Evolutionary conservation across 1,284 basidiomycete genomes (phyloP).

Genomic region (Sutorius eximius): DNA sequence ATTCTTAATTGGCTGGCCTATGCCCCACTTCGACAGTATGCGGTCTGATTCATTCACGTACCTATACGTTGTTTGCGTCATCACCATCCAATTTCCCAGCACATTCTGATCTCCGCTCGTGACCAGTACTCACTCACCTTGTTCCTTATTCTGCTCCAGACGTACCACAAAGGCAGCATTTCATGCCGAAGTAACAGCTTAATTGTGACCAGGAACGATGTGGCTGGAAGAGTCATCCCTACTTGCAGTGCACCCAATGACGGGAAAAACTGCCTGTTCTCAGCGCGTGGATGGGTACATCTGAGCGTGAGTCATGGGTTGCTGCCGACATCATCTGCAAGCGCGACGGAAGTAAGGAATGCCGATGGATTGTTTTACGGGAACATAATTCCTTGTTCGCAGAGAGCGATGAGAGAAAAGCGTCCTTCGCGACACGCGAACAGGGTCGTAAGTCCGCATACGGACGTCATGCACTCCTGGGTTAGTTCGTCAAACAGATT

Average conservation of each 20-base stretch:
- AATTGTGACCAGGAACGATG: no score
- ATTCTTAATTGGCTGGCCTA: not conserved
- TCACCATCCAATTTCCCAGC: not conserved
- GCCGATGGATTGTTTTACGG: not conserved
- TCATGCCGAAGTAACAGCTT: no score
- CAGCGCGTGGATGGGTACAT: no score
- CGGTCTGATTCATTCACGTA: not conserved
- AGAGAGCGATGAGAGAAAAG: not conserved
- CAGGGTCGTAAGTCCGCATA: not conserved
- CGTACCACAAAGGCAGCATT: no score
- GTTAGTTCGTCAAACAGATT: not conserved
- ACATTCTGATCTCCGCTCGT: not conserved
- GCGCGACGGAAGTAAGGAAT: not conserved
- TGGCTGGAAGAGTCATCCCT: no score
- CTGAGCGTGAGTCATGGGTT: no score
- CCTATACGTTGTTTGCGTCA: not conserved
- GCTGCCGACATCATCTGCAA: not conserved
- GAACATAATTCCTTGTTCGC: not conserved
- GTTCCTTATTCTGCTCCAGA: no score
- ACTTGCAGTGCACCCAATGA: no score
- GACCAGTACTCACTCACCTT: not conserved
- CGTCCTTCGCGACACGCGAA: not conserved
- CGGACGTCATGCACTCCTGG: not conserved
- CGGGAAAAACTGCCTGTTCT: no score
- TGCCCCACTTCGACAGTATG: not conserved